A percentile compares a stretch with the other conserved stretches of the same genome.
These are phyloP conservation scores for Acanthamoeba sp. DNA, from an alignment of 208 protist species.

Conservation along the genomic window DNA sequence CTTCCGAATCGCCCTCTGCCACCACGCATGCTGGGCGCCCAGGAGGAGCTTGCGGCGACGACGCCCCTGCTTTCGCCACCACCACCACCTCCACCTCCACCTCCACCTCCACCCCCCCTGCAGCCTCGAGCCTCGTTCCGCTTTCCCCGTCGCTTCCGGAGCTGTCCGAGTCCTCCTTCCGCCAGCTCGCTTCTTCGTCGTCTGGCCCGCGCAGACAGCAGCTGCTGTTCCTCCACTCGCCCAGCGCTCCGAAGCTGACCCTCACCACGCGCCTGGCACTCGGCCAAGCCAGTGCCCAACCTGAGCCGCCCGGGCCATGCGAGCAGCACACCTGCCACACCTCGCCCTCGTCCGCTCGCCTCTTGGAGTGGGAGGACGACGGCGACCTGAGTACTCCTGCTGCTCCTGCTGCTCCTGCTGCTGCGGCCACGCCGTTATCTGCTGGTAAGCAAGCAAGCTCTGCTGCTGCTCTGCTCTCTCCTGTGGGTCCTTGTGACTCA, in stretches of 20 bases:
- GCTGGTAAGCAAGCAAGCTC: too few relatives aligned
- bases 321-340: not conserved
- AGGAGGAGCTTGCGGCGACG: too few relatives aligned
- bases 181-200: not conserved
- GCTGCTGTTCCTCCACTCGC: not conserved
- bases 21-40: not conserved
- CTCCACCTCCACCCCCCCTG: too few relatives aligned
- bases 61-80: too few relatives aligned
- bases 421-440: too few relatives aligned
- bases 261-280: not conserved
- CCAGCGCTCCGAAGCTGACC: not conserved
- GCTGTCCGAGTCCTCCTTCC: not conserved
- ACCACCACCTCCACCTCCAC: not conserved
- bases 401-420: too few relatives aligned
- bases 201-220: not conserved
- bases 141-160: not conserved
- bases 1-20: too few relatives aligned
- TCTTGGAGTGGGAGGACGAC: too few relatives aligned
- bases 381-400: too few relatives aligned
- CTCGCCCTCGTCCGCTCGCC: not conserved
- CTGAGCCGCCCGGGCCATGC: too few relatives aligned
- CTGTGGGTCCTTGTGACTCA: too few relatives aligned
- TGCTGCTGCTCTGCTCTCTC: too few relatives aligned
- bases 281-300: not conserved
- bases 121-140: not conserved